Evolutionary conservation across 257 asterid genomes (phyloP), one percentile per base, ranked within the genome.

Genomic region (Apocynum venetum): DNA sequence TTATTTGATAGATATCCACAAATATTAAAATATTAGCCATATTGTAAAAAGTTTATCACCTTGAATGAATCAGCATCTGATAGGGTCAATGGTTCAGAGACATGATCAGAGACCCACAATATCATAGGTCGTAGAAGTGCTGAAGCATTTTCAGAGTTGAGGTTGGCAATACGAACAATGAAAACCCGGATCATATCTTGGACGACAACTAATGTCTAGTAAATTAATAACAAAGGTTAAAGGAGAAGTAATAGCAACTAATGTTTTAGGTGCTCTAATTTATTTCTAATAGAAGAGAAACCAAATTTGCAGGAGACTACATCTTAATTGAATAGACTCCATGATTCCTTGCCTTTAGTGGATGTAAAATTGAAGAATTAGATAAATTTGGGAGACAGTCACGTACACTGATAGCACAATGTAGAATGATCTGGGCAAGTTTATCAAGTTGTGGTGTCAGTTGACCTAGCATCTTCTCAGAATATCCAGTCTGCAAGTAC

Each of bases 171-270:
- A 73, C 98, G 96, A 82, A 90, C 76, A 68, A 94, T 84, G 85
- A 94, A 90, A 55, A 94, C 89, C 41, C 98, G 93, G 41, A 94
- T 86, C 86, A 90, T 81, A 77, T 94, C 98, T 90, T 89, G 98
- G 77, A 90, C 84, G 81, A 88, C 89, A 71, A 80, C 79, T 35
- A 81, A 81, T 73, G 84, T 81, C 89, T 86, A 85, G 52, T 53
- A 55, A 80, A 51, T 44, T 20, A 56, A 43, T 13, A 11, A 74
- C 13, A 73, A 66, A 60, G n/a, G 55, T 59, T 19, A 68, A 47
- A 68, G 36, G 36, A 20, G 10, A 19, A 5, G 41, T 41, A 67
- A 12, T 67, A 35, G 49, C 17, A 11, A 56, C 4, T 40, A 11
- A 6, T 25, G 64, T 10, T 47, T 59, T 44, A n/a, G 73, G 72